Evolutionary conservation across 345 rosid genomes (phyloP), one percentile per base, ranked within the genome.

Genomic region (Hypericum perforatum): DNA sequence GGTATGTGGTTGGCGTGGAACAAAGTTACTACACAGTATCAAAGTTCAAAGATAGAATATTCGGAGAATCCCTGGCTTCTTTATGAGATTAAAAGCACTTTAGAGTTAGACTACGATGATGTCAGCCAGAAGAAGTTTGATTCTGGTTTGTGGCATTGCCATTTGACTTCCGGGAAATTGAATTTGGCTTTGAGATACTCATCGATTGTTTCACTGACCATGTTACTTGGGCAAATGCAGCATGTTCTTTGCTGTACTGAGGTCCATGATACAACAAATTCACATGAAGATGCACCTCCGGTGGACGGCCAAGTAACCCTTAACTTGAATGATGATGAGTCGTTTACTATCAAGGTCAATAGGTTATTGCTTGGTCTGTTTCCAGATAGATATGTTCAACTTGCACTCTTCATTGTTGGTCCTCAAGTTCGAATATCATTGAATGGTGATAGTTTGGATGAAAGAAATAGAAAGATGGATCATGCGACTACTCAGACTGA

Each of bases 1-100:
- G 83, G 84, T 55, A 74, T 80, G 79, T 82, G 85, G 80, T 53
- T 60, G 64, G 76, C 66, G 68, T 86, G 95, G 97, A 68, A 74
- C 61, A 72, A 45, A 40, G 53, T 54, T 59, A 55, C 60, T 65
- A 15, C 56, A 40, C 71, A 69, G 59, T 74, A 76, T 52, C 83
- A 77, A 63, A 82, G 68, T 37, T 58, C 51, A 46, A 76, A 75
- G 37, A 69, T 76, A 39, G 64, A 62, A 54, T 69, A 63, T 63
- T 74, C 70, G 57, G 81, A 75, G 65, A 68, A 71, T 48, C 91
- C 90, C 48, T 78, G 82, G 63, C 52, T 90, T 68, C 75, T 90
- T 55, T 69, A 74, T 67, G 86, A 86, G 74, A 58, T 71, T 37
- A 73, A 67, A 71, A 80, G 73, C 71, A 62, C 60, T 68, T 63